phyloP scores from a whole-genome alignment of 345 rosid species.

The Eucalyptus virginea region DNA sequence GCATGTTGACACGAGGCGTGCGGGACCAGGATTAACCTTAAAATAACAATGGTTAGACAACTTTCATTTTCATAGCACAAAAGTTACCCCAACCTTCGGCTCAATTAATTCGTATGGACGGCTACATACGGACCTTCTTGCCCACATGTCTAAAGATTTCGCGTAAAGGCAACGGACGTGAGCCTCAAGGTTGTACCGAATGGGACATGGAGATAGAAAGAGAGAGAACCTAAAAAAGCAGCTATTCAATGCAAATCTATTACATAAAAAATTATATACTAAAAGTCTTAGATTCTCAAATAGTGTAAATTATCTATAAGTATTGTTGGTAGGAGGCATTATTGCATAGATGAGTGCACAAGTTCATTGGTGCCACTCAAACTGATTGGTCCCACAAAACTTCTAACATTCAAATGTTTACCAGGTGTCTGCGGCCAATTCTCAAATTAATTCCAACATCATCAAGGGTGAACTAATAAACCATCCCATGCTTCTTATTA shows the following conservation, averaged over 20 bases:
- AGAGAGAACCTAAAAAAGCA: neutral
- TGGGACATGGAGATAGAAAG: neutral
- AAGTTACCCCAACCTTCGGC: neutral
- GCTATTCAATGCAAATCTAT: neutral
- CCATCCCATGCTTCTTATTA: neutral
- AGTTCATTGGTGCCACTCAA: neutral
- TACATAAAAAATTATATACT: neutral
- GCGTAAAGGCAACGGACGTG: neutral
- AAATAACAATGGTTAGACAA: neutral
- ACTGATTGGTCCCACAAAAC: neutral
- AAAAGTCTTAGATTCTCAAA: neutral
- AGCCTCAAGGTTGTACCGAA: neutral
- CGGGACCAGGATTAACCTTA: neutral
- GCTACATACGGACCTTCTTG: neutral
- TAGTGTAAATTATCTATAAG: neutral
- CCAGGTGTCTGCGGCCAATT: neutral
- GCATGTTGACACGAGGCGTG: neutral
- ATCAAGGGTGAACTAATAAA: neutral
- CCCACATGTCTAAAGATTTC: neutral
- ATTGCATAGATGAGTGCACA: neutral
- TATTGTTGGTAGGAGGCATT: neutral
- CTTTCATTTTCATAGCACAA: neutral
- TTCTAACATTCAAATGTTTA: neutral
- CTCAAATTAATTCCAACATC: neutral
- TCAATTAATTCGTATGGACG: neutral